A percentile compares a stretch with the other conserved stretches of the same genome.
Evolutionary conservation across 768 basidiomycete genomes (phyloP).

Genomic region (Suillus luteus): DNA sequence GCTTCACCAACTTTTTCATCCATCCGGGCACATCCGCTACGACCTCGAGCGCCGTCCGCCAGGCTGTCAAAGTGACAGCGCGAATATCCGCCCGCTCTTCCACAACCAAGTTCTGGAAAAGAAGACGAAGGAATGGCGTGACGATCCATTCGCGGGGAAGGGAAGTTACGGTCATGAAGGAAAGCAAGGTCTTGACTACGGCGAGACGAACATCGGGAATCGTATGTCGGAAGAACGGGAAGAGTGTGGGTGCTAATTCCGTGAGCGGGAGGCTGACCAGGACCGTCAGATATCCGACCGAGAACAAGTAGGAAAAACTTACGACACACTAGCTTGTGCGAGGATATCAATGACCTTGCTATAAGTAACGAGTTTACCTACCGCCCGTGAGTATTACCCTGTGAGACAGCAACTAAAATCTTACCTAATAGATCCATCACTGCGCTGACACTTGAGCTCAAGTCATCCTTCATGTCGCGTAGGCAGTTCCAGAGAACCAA

Average conservation of each 20-base stretch:
- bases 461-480: conserved; percentile 91
- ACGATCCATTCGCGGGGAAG: conserved; percentile 83
- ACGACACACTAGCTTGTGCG: conserved; percentile 70
- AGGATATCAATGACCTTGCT: conserved; percentile 77
- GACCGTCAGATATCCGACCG: conserved; percentile 11
- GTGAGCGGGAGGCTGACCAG: conserved; percentile 68
- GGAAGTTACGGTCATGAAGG: conserved; percentile 78
- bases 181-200: conserved; percentile 84
- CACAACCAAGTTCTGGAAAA: conserved; percentile 92
- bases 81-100: conserved; percentile 91
- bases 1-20: conserved; percentile 55
- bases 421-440: conserved; percentile 97
- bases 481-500: conserved; percentile 90
- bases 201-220: conserved; percentile 91
- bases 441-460: conserved; percentile 93
- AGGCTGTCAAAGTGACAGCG: conserved; percentile 66
- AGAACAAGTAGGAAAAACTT: conserved; percentile 34
- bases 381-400: conserved; percentile 11
- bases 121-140: conserved; percentile 72
- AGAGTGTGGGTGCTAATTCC: conserved; percentile 83
- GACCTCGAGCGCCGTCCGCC: conserved; percentile 69
- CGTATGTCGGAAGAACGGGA: conserved; percentile 97
- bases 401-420: conserved; percentile 18
- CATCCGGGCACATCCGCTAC: conserved; percentile 46
- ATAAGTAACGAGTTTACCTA: conserved; percentile 83